A percentile compares a stretch with the other conserved stretches of the same genome.
phyloP scores from a whole-genome alignment of 768 basidiomycete genomes.

The Russula abietina region DNA sequence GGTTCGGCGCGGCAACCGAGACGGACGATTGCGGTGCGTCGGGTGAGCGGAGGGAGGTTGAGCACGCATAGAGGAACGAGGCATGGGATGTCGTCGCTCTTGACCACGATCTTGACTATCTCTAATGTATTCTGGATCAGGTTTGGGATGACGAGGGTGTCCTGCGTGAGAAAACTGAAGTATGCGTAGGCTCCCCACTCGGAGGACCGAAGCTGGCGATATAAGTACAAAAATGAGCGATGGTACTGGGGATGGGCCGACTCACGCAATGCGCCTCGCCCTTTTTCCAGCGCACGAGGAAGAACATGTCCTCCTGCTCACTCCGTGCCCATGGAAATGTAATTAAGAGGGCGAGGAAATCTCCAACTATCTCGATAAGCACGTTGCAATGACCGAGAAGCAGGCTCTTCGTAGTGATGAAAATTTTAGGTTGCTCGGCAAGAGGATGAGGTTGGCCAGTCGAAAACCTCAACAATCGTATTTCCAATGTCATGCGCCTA shows the following conservation, averaged over 20 bases:
- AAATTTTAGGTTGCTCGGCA: conserved; percentile 16
- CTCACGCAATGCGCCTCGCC: conserved; percentile 26
- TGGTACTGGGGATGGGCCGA: neutral
- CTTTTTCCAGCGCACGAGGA: conserved; percentile 30
- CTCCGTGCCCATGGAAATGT: conserved; percentile 14
- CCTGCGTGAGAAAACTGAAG: conserved; percentile 28
- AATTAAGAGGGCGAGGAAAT: conserved; percentile 18
- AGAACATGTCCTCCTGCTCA: conserved; percentile 22
- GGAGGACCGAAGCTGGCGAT: conserved; percentile 18
- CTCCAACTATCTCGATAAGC: conserved; percentile 23
- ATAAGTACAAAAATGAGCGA: neutral
- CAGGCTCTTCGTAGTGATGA: conserved; percentile 9
- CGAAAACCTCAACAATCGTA: conserved; percentile 19
- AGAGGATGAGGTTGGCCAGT: conserved; percentile 20
- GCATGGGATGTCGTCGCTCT: conserved; percentile 1
- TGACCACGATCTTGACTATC: conserved; percentile 17
- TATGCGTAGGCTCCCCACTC: conserved; percentile 25
- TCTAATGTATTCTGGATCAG: conserved; percentile 25
- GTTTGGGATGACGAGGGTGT: conserved; percentile 29
- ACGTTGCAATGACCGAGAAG: conserved; percentile 14
- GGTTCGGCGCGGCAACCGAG: conserved; percentile 31
- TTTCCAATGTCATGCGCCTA: conserved; percentile 11
- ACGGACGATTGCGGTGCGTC: conserved; percentile 21
- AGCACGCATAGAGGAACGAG: conserved; percentile 24
- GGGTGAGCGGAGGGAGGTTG: conserved; percentile 23